Percentiles rank a stretch among this genome's conserved stretches.
phyloP scores from a whole-genome alignment of 2,329 filamentous ascomycete species.

The Fusarium sp. region DNA sequence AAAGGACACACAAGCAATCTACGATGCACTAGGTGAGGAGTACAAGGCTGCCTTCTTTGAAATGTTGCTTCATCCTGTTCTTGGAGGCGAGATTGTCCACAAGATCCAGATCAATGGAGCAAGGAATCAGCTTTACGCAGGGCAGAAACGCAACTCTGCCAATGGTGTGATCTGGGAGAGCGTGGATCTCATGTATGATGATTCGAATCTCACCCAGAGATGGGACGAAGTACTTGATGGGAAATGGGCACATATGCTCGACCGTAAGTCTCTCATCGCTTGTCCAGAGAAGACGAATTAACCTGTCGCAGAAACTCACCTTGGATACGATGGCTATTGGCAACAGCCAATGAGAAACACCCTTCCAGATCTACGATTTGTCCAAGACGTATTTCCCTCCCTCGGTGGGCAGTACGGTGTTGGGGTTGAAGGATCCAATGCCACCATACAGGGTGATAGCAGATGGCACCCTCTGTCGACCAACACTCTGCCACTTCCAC shows the following conservation, averaged over 20 bases:
- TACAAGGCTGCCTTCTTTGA: constrained; percentile 69
- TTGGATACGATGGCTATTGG: constrained; percentile 67
- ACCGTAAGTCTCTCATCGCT: constrained; percentile 6
- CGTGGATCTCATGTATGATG: constrained; percentile 31
- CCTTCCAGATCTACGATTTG: constrained; percentile 61
- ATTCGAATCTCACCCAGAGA: constrained; percentile 32
- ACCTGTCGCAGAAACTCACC: constrained; percentile 57
- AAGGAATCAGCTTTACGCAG: constrained; percentile 65
- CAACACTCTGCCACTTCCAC: constrained; percentile 48
- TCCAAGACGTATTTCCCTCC: constrained; percentile 68
- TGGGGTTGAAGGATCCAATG: constrained; percentile 48
- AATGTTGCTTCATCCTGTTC: constrained; percentile 69
- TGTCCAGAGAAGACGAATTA: not conserved
- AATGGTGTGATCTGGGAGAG: constrained; percentile 52
- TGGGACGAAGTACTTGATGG: constrained; percentile 34
- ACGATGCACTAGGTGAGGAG: constrained; percentile 54
- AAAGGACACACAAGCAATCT: constrained; percentile 57
- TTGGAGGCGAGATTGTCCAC: constrained; percentile 66
- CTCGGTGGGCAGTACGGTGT: constrained; percentile 51
- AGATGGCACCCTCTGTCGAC: constrained; percentile 66
- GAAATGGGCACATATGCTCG: constrained; percentile 33
- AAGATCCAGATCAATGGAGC: constrained; percentile 59
- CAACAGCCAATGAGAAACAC: constrained; percentile 80
- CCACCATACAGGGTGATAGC: constrained; percentile 51
- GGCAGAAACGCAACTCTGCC: constrained; percentile 67